Conservation (phyloP, 2,329 filamentous ascomycete genomes). For the Fusarium nelsonii region DNA sequence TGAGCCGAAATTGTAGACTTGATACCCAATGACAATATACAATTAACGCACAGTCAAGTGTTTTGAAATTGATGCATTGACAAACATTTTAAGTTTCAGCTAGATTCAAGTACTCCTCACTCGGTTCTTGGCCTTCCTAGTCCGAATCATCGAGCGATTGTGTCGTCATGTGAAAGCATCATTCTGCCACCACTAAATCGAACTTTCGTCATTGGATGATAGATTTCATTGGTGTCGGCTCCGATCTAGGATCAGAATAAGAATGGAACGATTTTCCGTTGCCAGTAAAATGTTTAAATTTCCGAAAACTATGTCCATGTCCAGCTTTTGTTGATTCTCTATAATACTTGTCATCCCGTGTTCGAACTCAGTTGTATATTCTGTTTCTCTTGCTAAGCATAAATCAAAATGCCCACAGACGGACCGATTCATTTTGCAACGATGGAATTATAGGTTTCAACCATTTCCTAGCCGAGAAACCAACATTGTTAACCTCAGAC, state of each 20-base stretch:
- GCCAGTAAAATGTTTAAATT: background rate
- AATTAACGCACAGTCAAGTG: background rate
- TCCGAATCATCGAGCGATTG: slow-evolving; percentile 25
- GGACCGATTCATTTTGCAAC: background rate
- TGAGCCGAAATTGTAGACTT: slow-evolving; percentile 20
- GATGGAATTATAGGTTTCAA: background rate
- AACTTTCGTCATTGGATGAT: slow-evolving; percentile 30
- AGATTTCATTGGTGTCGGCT: slow-evolving; percentile 8
- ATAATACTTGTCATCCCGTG: background rate
- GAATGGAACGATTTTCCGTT: background rate
- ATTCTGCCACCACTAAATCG: slow-evolving; percentile 7
- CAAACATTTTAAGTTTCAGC: background rate
- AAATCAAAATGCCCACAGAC: slow-evolving; percentile 1
- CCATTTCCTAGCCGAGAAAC: background rate
- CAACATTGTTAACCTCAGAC: background rate
- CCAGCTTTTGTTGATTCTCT: background rate
- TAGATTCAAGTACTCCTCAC: background rate
- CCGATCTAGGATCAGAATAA: slow-evolving; percentile 1
- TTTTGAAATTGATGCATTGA: background rate
- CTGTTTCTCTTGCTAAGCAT: background rate
- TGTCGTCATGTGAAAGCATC: slow-evolving; percentile 39
- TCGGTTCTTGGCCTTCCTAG: slow-evolving; percentile 9
- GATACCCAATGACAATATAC: background rate
- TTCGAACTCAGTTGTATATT: background rate
- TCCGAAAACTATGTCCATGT: background rate